These are phyloP conservation scores for Parmales sp. DNA, from an alignment of 108 stramenopile species.

Conservation along the genomic window DNA sequence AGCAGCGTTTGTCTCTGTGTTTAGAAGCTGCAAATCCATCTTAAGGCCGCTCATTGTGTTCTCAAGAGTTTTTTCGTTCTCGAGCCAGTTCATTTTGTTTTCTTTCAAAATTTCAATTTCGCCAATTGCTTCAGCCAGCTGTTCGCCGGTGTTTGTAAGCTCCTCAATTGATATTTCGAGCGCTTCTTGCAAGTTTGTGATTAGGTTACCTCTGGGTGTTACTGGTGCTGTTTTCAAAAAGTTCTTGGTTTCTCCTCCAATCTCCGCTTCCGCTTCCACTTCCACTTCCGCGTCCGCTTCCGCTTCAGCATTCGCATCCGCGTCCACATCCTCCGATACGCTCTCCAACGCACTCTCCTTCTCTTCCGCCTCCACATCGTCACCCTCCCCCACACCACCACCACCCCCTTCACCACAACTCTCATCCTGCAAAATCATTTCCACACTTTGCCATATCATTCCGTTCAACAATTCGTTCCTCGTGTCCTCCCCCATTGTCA, in stretches of 20 bases:
- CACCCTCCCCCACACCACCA: constrained; percentile 10
- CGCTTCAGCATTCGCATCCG: constrained; percentile 4
- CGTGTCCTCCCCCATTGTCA: constrained; percentile 24
- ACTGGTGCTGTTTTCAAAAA: background rate
- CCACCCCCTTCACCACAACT: constrained; percentile 11
- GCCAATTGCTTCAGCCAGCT: background rate
- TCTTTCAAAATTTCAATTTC: background rate
- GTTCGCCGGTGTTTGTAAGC: background rate
- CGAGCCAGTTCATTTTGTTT: background rate
- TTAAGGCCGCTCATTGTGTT: background rate
- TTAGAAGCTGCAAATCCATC: background rate
- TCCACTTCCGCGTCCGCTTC: constrained; percentile 26
- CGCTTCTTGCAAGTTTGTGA: background rate
- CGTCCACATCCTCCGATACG: constrained; percentile 12
- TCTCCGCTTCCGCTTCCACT: constrained; percentile 22
- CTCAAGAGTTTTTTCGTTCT: background rate
- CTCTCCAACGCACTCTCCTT: constrained; percentile 21
- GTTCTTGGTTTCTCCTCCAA: background rate
- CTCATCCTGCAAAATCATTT: constrained; percentile 30
- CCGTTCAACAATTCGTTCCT: constrained; percentile 24
- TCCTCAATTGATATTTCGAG: constrained; percentile 3
- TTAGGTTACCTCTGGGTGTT: background rate
- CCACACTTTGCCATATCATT: constrained; percentile 35
- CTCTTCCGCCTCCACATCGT: constrained; percentile 16
- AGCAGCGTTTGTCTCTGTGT: background rate